Evolutionary conservation across 352 stramenopile species (phyloP).

Genomic region (Elongisporangium prolatum): DNA sequence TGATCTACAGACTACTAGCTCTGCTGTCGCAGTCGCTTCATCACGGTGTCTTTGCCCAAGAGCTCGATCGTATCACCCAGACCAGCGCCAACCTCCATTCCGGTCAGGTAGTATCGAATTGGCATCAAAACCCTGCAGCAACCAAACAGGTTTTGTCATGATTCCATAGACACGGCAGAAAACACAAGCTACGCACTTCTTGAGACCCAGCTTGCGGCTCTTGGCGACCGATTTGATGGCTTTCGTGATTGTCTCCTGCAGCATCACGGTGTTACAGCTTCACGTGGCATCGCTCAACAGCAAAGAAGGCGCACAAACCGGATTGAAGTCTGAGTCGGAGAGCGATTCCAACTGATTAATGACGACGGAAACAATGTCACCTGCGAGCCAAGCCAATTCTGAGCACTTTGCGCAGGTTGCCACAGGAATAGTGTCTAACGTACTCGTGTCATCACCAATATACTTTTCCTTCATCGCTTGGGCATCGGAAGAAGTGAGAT

Average conservation of each 20-base stretch:
- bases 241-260: conserved; percentile 70
- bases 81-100: conserved; percentile 80
- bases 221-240: conserved; percentile 76
- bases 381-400: conserved; percentile 8
- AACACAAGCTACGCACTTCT: conserved; percentile 47
- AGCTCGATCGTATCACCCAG: conserved; percentile 82
- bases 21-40: conserved; percentile 35
- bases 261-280: not conserved
- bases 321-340: conserved; percentile 58
- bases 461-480: conserved; percentile 70
- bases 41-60: conserved; percentile 52
- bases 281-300: not conserved
- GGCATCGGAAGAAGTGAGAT: conserved; percentile 47
- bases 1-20: not conserved
- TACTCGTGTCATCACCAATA: conserved; percentile 56
- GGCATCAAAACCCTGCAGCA: conserved; percentile 76
- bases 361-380: conserved; percentile 52
- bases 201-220: conserved; percentile 68
- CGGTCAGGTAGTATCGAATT: conserved; percentile 81
- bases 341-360: conserved; percentile 35
- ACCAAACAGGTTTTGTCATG: too few species aligned
- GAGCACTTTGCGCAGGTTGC: not conserved
- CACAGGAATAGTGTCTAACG: not conserved
- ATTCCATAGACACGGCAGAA: too few species aligned
- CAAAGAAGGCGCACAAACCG: conserved; percentile 22